Evolutionary conservation across 139 green algal genomes (phyloP), one percentile per base, ranked within the genome.

Genomic region (Auxenochlorella pyrenoidosa): DNA sequence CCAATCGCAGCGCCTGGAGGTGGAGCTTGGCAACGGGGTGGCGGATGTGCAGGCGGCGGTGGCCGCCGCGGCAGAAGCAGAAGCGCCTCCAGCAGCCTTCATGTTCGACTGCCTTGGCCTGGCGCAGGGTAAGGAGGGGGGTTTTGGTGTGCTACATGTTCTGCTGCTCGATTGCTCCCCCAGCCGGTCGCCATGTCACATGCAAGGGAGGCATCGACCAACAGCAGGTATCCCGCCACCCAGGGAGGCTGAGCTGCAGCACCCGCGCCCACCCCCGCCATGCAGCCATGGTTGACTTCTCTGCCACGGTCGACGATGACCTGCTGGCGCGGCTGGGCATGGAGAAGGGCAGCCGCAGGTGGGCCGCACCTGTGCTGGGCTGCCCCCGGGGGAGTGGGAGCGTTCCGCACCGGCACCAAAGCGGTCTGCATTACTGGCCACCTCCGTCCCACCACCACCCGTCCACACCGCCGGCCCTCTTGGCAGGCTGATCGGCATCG

Each of bases 241-340:
- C n/a, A n/a, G n/a, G n/a, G n/a, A n/a, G n/a, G n/a, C n/a, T n/a
- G n/a, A n/a, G n/a, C n/a, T n/a, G n/a, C n/a, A n/a, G n/a, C n/a
- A n/a, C n/a, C n/a, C n/a, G n/a, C n/a, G n/a, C n/a, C n/a, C 66
- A 36, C 22, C 5, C 66, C 5, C 66, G 13, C 66, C 66, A 12
- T 71, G 26, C 91, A 97, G 93, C 93, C 21, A 96, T 96, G 93
- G 93, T 97, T 5, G 93, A 96, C 87, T 90, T 94, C 68, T 75
- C 60, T 10, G 92, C 89, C 0, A 41, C 65, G 21, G 92, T 96
- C 16, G 84, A 89, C 22, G 91, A 95, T 5, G 89, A 93, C 19
- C 90, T 93, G 26, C 75, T 97, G 44, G 83, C 80, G 0, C 6
- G 76, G 8, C 71, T 93, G 6, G 77, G 86, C 36, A 86, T 96